These are phyloP conservation scores for Pyricularia pennisetigena DNA, from an alignment of 2,329 filamentous ascomycete genomes.

Conservation along the genomic window DNA sequence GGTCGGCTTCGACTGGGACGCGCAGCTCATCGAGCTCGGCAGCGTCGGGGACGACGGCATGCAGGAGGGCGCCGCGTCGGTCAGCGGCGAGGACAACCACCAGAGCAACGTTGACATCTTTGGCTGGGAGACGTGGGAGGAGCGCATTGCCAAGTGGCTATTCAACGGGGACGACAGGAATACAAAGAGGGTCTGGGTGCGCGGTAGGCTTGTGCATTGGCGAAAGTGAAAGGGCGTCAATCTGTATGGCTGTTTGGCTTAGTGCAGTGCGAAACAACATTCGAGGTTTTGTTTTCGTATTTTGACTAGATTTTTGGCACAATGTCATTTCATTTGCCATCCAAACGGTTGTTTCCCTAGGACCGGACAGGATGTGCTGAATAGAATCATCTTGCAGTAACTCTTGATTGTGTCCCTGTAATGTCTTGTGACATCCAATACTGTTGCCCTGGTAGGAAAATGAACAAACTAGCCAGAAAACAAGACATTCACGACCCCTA, in stretches of 20 bases:
- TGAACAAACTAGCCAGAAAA: too few species aligned
- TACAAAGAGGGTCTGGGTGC: constrained; percentile 81
- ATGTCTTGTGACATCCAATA: too few species aligned
- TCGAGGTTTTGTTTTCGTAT: background rate
- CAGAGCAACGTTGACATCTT: constrained; percentile 73
- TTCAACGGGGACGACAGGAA: constrained; percentile 92
- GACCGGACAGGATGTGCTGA: too few species aligned
- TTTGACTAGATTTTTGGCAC: background rate
- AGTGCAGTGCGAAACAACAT: background rate
- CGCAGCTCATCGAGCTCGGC: constrained; percentile 65
- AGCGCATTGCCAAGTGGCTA: constrained; percentile 86
- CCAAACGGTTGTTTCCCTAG: background rate
- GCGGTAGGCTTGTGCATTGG: constrained; percentile 69
- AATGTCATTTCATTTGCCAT: background rate
- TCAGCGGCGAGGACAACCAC: constrained; percentile 10
- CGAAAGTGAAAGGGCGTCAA: constrained; percentile 12
- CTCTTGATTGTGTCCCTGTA: too few species aligned
- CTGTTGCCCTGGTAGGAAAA: too few species aligned
- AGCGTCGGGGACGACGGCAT: constrained; percentile 31
- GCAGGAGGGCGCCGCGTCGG: constrained; percentile 10
- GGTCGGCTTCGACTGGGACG: constrained; percentile 83
- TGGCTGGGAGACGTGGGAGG: constrained; percentile 82
- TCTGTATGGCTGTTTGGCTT: constrained; percentile 7
- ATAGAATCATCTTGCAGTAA: too few species aligned
- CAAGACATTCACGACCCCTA: too few species aligned